Evolutionary conservation across 1,139 yeast genomes (phyloP), one percentile per base, ranked within the genome.

Genomic region (Kluyveromyces sp.): DNA sequence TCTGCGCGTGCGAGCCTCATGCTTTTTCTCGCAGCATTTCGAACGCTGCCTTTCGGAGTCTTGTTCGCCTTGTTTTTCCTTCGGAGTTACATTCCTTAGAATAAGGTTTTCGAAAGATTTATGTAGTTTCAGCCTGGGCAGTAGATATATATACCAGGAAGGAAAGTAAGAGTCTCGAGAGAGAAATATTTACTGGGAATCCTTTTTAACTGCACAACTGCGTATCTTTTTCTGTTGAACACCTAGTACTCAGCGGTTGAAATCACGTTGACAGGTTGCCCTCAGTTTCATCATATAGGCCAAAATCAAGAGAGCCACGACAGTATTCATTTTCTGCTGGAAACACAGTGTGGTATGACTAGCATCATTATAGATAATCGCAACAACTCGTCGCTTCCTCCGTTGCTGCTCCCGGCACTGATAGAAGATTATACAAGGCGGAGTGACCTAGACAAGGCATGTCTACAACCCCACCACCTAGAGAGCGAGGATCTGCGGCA

Each of bases 351-450:
- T n/a, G n/a, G n/a, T 9, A 35, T 25, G 30, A 39, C 52, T 3
- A 57, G 61, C 39, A 55, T 57, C 7, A 52, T 56, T 12, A 50
- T 59, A 4, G 46, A 51, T 13, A 59, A 59, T 40, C 50, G 53
- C 39, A 35, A 46, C 45, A 50, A 47, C 13, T 46, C 52, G 25
- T 43, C 58, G 39, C 64, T 63, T 16, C 63, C 64, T 16, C 47
- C 59, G 38, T 44, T 60, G 31, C 48, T 60, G 36, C 64, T 63
- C 36, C 56, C 46, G 37, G 45, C 56, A 15, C 41, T 39, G 44
- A 20, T 33, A 22, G 42, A 41, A 13, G 13, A 17, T 17, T 17
- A 41, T 41, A 36, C 34, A 9, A 25, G 18, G 31, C 25, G 26
- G 16, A 30, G 32, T n/a, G 19, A 30, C 17, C 19, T 32, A 17